These are phyloP conservation scores for Candida sp. DNA, from an alignment of 1,139 yeast species.

Conservation along the genomic window DNA sequence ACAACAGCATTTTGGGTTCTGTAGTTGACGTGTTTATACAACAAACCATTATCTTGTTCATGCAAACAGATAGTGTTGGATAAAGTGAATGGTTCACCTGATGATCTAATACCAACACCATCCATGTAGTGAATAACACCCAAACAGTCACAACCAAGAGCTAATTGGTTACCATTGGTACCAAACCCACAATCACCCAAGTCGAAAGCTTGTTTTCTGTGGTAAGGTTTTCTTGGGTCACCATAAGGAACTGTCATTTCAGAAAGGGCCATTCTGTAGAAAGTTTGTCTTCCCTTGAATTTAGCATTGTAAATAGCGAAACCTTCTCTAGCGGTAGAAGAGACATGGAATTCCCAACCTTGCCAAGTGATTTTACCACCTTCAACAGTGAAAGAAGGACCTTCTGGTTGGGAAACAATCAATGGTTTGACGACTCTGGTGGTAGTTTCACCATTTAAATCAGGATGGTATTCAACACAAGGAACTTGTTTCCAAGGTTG, in stretches of 20 bases:
- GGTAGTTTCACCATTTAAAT: slow-evolving; percentile 55
- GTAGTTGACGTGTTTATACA: slow-evolving; percentile 83
- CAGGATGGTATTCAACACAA: slow-evolving; percentile 71
- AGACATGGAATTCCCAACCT: slow-evolving; percentile 84
- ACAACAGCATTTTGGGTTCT: slow-evolving; percentile 72
- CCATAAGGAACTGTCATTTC: slow-evolving; percentile 96
- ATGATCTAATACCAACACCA: slow-evolving; percentile 54
- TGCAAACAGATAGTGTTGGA: slow-evolving; percentile 86
- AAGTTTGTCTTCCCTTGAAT: slow-evolving; percentile 78
- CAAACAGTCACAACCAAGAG: slow-evolving; percentile 85
- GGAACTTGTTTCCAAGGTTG: slow-evolving; percentile 58
- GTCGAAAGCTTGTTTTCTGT: slow-evolving; percentile 91
- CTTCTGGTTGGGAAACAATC: slow-evolving; percentile 78
- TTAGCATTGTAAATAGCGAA: slow-evolving; percentile 72
- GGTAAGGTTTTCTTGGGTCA: slow-evolving; percentile 87
- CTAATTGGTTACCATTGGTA: slow-evolving; percentile 68
- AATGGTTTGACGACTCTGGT: slow-evolving; percentile 72
- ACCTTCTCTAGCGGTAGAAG: slow-evolving; percentile 80
- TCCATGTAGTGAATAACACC: slow-evolving; percentile 84
- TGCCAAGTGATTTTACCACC: slow-evolving; percentile 78
- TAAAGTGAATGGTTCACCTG: slow-evolving; percentile 63
- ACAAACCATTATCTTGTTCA: slow-evolving; percentile 76
- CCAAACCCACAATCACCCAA: slow-evolving; percentile 93
- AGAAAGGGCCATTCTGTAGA: slow-evolving; percentile 74
- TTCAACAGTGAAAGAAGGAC: slow-evolving; percentile 69